Evolutionary conservation across 2,329 filamentous ascomycete genomes (phyloP).

Genomic region (Parascedosporium putredinis): DNA sequence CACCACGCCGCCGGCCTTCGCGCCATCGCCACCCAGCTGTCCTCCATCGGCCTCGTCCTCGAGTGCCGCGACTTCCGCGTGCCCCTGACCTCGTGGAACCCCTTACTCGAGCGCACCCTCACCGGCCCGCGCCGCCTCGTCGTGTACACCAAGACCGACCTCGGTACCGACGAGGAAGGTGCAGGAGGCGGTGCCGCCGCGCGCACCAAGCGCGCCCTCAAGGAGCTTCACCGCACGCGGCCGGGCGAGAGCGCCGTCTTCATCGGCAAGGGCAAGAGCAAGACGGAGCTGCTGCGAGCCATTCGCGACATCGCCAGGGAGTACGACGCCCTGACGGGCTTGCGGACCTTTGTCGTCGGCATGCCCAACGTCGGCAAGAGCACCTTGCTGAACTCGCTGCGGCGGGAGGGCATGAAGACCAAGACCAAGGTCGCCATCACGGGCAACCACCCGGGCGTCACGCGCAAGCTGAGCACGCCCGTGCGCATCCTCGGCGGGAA

Average conservation of each 20-base stretch:
- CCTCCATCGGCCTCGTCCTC: conserved; percentile 75
- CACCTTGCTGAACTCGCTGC: conserved; percentile 79
- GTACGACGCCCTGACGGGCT: conserved; percentile 59
- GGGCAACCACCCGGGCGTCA: conserved; percentile 81
- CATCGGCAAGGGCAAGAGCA: conserved; percentile 30
- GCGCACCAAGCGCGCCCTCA: conserved; percentile 16
- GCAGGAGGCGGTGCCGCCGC: conserved; percentile 4
- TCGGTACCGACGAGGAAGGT: conserved; percentile 41
- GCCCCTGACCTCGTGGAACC: conserved; percentile 82
- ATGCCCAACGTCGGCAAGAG: conserved; percentile 99
- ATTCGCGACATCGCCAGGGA: conserved; percentile 21
- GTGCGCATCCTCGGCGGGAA: conserved; percentile 58
- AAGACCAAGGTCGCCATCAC: conserved; percentile 62
- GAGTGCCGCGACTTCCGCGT: conserved; percentile 93
- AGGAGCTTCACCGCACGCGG: conserved; percentile 20
- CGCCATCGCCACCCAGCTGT: conserved; percentile 73
- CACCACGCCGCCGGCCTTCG: conserved; percentile 76
- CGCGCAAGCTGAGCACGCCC: conserved; percentile 69
- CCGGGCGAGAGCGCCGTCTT: conserved; percentile 25
- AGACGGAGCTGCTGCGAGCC: conserved; percentile 27
- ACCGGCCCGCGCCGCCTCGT: conserved; percentile 65
- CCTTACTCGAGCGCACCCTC: conserved; percentile 71
- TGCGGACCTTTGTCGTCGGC: conserved; percentile 78
- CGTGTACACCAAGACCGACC: conserved; percentile 84
- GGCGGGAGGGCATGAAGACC: conserved; percentile 49